These are phyloP conservation scores for Vaccinium myrtillus DNA, from an alignment of 148 eudicot genomes.

Conservation along the genomic window DNA sequence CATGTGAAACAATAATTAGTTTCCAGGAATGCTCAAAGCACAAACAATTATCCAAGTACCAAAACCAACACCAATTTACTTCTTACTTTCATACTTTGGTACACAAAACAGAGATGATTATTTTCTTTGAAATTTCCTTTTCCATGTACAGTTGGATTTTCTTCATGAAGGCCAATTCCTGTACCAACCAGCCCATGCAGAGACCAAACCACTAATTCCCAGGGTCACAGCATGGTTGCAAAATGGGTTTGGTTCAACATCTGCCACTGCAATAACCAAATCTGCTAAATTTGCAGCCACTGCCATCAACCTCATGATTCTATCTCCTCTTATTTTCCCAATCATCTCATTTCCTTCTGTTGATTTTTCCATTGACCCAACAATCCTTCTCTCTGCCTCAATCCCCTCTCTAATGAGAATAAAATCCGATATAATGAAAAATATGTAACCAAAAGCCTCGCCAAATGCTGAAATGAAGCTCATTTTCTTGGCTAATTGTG, in stretches of 20 bases:
- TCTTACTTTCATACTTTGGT: not conserved
- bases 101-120: not conserved
- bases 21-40: too few relatives aligned
- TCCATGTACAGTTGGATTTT: not conserved
- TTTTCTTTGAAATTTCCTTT: not conserved
- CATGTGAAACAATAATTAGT: not conserved
- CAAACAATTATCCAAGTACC: not conserved
- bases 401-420: slow-evolving; percentile 62
- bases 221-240: slow-evolving; percentile 77
- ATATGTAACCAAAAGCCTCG: slow-evolving; percentile 80
- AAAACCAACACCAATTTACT: not conserved
- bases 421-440: slow-evolving; percentile 66
- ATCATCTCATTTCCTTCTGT: slow-evolving; percentile 32
- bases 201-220: slow-evolving; percentile 90
- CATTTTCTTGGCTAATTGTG: slow-evolving; percentile 63
- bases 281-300: slow-evolving; percentile 95
- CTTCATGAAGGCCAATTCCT: slow-evolving; percentile 87
- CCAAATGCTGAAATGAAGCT: slow-evolving; percentile 95
- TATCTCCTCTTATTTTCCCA: slow-evolving; percentile 58
- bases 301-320: slow-evolving; percentile 89
- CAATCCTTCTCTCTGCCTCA: slow-evolving; percentile 39
- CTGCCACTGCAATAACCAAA: slow-evolving; percentile 80
- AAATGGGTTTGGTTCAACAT: slow-evolving; percentile 84
- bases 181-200: slow-evolving; percentile 99
- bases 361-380: slow-evolving; percentile 7